Conservation (phyloP, 2,329 filamentous ascomycete species). For the Emergomyces pasteurianus region DNA sequence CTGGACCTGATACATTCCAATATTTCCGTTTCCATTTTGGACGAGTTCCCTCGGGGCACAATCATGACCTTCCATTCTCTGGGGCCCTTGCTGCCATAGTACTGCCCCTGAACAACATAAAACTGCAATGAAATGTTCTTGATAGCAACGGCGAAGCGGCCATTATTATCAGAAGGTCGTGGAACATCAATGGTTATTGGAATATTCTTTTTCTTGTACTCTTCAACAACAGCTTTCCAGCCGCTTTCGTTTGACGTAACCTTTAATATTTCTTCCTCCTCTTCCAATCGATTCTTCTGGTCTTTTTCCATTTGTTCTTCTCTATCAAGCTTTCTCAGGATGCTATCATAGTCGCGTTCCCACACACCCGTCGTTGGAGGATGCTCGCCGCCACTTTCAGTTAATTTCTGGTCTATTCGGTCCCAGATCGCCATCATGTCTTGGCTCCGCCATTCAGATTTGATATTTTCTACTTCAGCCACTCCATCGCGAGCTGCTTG, state of each 20-base stretch:
- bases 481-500: constrained; percentile 25
- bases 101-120: constrained; percentile 17
- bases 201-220: constrained; percentile 17
- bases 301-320: constrained; percentile 19
- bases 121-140: constrained; percentile 25
- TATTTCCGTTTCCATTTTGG: constrained; percentile 25
- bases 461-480: constrained; percentile 27
- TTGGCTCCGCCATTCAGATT: constrained; percentile 28
- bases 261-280: constrained; percentile 20
- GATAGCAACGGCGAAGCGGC: constrained; percentile 17
- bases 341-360: constrained; percentile 28
- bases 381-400: constrained; percentile 25
- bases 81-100: constrained; percentile 8
- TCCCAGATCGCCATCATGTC: constrained; percentile 31
- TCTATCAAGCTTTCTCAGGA: constrained; percentile 21
- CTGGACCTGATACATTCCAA: constrained; percentile 24
- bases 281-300: constrained; percentile 15
- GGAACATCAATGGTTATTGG: constrained; percentile 17
- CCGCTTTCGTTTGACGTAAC: constrained; percentile 19
- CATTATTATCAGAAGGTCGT: constrained; percentile 15
- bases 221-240: constrained; percentile 24
- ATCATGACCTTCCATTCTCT: constrained; percentile 24
- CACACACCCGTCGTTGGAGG: constrained; percentile 28
- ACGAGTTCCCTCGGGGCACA: constrained; percentile 14
- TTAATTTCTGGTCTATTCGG: constrained; percentile 24